A percentile compares a stretch with the other conserved stretches of the same genome.
Evolutionary conservation across 2,329 filamentous ascomycete species (phyloP).

Genomic region (Cryphonectria carpinicola): DNA sequence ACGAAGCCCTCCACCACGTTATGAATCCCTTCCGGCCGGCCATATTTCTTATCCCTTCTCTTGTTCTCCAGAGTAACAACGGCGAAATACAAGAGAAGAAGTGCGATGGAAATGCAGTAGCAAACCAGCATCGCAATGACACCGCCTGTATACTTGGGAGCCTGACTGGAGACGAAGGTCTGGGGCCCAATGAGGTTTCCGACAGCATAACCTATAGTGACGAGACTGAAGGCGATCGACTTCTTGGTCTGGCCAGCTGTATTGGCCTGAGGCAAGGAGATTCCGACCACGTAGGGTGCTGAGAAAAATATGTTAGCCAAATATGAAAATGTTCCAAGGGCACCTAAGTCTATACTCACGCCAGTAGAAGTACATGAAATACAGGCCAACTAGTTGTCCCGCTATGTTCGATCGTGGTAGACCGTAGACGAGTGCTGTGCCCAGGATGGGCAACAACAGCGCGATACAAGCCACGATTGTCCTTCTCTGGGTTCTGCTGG

Average conservation of each 20-base stretch:
- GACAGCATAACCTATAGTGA: constrained; percentile 45
- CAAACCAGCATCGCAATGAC: constrained; percentile 42
- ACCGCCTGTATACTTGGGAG: constrained; percentile 43
- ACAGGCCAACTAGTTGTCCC: constrained; percentile 25
- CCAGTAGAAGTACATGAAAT: constrained; percentile 29
- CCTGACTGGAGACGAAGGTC: constrained; percentile 44
- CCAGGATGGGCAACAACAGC: constrained; percentile 22
- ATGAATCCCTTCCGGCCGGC: constrained; percentile 31
- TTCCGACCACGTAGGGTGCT: constrained; percentile 36
- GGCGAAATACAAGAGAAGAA: constrained; percentile 39
- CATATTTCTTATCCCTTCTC: constrained; percentile 34
- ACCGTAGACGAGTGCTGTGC: constrained; percentile 24
- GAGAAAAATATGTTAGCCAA: constrained; percentile 3
- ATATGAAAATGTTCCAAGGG: neutral
- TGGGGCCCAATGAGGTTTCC: constrained; percentile 48
- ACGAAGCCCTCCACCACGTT: constrained; percentile 33
- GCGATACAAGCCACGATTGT: constrained; percentile 20
- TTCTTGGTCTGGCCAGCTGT: constrained; percentile 44
- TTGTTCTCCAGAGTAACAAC: constrained; percentile 35
- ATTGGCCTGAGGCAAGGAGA: constrained; percentile 36
- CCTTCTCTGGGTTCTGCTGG: constrained; percentile 19
- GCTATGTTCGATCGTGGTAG: constrained; percentile 21
- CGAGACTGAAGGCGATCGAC: constrained; percentile 42
- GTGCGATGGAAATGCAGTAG: constrained; percentile 39
- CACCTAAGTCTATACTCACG: constrained; percentile 2